These are phyloP conservation scores for Rubus parviflorus DNA, from an alignment of 306 rosid species.

Conservation along the genomic window DNA sequence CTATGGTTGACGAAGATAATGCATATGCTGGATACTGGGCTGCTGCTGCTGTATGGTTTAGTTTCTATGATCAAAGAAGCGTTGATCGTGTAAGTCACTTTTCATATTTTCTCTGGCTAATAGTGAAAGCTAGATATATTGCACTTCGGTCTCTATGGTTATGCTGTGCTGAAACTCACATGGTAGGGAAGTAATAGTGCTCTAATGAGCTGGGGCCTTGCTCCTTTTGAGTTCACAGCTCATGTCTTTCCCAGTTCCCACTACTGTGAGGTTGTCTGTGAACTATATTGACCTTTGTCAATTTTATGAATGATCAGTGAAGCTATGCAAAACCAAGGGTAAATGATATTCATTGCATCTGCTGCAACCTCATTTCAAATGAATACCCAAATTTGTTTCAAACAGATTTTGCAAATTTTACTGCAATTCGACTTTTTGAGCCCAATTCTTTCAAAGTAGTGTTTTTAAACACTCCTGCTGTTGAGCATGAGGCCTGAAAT, in stretches of 20 bases:
- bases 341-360: not conserved
- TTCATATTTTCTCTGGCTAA: slow-evolving; percentile 7
- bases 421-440: not conserved
- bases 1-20: slow-evolving; percentile 51
- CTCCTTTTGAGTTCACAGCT: not conserved
- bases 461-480: not conserved
- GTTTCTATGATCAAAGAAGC: slow-evolving; percentile 82
- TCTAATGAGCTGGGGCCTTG: slow-evolving; percentile 1
- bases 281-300: not conserved
- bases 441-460: not conserved
- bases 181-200: not conserved
- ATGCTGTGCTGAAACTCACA: not conserved
- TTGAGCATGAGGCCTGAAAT: not conserved
- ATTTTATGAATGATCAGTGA: not conserved
- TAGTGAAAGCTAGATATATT: slow-evolving; percentile 1
- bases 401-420: not conserved
- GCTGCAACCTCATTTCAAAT: not conserved
- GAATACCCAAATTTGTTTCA: not conserved
- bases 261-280: not conserved
- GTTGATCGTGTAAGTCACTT: slow-evolving; percentile 84
- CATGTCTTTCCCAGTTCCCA: not conserved
- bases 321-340: not conserved
- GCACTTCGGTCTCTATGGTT: not conserved
- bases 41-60: slow-evolving; percentile 86
- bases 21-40: slow-evolving; percentile 85